Conservation (phyloP, 2,329 filamentous ascomycete species). For the Phaeoacremonium minimum region DNA sequence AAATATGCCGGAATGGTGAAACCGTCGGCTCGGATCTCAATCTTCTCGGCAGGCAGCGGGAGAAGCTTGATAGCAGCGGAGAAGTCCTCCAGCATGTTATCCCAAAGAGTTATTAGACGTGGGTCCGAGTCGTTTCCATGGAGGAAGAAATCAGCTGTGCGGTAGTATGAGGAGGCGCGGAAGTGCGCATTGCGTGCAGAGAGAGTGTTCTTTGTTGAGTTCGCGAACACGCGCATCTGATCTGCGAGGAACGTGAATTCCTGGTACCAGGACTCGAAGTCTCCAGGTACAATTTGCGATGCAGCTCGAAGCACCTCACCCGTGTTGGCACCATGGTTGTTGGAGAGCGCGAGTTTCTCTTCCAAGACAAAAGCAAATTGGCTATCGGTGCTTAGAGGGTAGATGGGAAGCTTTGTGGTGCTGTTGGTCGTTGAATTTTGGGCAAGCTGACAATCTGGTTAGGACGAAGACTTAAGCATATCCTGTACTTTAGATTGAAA, state of each 20-base stretch:
- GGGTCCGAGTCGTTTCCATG: slow-evolving; percentile 34
- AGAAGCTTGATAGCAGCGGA: slow-evolving; percentile 29
- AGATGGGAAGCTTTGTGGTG: not conserved
- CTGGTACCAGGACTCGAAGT: slow-evolving; percentile 15
- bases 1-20: slow-evolving; percentile 16
- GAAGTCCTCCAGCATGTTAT: slow-evolving; percentile 27
- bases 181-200: slow-evolving; percentile 27
- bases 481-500: too few relatives aligned
- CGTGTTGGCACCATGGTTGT: slow-evolving; percentile 19
- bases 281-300: slow-evolving; percentile 15
- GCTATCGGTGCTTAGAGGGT: not conserved
- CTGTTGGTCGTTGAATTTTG: not conserved
- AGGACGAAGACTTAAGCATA: too few relatives aligned
- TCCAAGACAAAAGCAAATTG: not conserved
- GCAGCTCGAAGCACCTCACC: slow-evolving; percentile 26
- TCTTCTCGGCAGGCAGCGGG: slow-evolving; percentile 26
- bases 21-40: slow-evolving; percentile 21
- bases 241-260: slow-evolving; percentile 18
- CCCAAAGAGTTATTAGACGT: slow-evolving; percentile 31
- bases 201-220: slow-evolving; percentile 12
- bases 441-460: too few relatives aligned
- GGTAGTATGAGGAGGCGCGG: slow-evolving; percentile 34
- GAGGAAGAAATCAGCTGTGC: slow-evolving; percentile 34
- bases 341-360: not conserved
- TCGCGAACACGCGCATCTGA: slow-evolving; percentile 10